These are phyloP conservation scores for Erysimum cheiranthoides DNA, from an alignment of 345 rosid species.

Conservation along the genomic window DNA sequence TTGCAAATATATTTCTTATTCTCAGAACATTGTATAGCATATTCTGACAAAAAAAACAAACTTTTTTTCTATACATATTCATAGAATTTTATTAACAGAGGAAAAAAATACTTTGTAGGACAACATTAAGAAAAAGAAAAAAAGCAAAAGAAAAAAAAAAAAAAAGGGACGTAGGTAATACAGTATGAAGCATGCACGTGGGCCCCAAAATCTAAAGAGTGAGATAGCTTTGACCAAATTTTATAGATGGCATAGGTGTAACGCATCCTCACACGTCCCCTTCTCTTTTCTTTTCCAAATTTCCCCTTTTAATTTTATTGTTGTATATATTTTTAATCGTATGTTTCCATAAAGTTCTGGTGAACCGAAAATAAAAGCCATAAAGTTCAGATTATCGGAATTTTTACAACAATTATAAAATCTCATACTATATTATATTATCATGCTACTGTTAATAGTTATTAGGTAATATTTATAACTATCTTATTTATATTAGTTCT, in stretches of 20 bases:
- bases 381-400: not conserved
- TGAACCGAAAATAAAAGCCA: not conserved
- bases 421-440: not conserved
- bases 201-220: conserved; percentile 34
- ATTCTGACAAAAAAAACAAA: not conserved
- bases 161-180: conserved; percentile 20
- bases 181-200: conserved; percentile 32
- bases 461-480: too few relatives aligned
- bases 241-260: conserved; percentile 16
- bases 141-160: not conserved
- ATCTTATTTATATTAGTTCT: too few relatives aligned
- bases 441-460: not conserved
- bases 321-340: not conserved
- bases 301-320: not conserved
- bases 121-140: not conserved
- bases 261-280: conserved; percentile 19
- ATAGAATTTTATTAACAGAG: not conserved
- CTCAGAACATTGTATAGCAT: conserved; percentile 5
- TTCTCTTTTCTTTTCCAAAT: conserved; percentile 9
- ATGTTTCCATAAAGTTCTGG: not conserved
- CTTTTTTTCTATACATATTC: not conserved
- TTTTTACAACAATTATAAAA: not conserved
- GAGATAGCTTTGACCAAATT: conserved; percentile 36
- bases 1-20: not conserved
- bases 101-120: not conserved